Percentiles rank a stretch among this genome's conserved stretches.
phyloP scores from a whole-genome alignment of 2,329 filamentous ascomycete species.

The Raffaelea albimanens region DNA sequence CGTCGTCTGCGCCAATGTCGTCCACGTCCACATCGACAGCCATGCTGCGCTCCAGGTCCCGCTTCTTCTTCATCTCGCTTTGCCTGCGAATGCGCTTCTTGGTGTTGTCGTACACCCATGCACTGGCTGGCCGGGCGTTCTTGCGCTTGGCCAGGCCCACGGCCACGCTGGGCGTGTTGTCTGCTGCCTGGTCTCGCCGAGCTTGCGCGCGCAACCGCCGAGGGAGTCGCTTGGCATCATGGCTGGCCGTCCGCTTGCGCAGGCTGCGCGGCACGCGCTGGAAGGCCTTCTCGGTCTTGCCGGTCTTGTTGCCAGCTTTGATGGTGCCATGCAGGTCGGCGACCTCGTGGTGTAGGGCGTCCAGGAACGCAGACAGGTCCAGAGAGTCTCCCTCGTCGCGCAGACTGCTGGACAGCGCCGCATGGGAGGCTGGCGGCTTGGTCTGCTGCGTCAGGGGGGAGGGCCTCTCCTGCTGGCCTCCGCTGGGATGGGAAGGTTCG shows the following conservation, averaged over 20 bases:
- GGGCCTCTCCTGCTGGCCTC: conserved; percentile 36
- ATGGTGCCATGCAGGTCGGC: conserved; percentile 75
- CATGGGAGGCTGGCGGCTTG: too few relatives aligned
- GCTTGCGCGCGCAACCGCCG: conserved; percentile 64
- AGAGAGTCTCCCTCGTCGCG: conserved; percentile 60
- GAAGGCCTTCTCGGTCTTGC: conserved; percentile 56
- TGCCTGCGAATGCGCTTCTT: conserved; percentile 21
- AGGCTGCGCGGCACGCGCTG: conserved; percentile 81
- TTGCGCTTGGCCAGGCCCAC: conserved; percentile 50
- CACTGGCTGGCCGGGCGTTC: conserved; percentile 15
- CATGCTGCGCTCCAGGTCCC: conserved; percentile 5
- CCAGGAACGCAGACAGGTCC: conserved; percentile 75
- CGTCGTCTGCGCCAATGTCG: not conserved
- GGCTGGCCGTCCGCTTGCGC: conserved; percentile 81
- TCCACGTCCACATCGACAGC: not conserved
- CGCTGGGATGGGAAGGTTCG: too few relatives aligned
- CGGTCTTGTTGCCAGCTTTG: conserved; percentile 46
- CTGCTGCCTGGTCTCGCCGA: conserved; percentile 66
- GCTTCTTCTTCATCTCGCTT: conserved; percentile 9
- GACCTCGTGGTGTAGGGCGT: conserved; percentile 83
- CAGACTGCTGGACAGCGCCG: conserved; percentile 29
- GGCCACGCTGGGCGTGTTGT: conserved; percentile 79
- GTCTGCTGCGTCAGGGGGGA: conserved; percentile 35
- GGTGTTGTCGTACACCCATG: conserved; percentile 14
- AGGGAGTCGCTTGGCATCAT: conserved; percentile 87